A percentile compares a stretch with the other conserved stretches of the same genome.
phyloP scores from a whole-genome alignment of 1,284 basidiomycete genomes.

The Puccinia polysora region DNA sequence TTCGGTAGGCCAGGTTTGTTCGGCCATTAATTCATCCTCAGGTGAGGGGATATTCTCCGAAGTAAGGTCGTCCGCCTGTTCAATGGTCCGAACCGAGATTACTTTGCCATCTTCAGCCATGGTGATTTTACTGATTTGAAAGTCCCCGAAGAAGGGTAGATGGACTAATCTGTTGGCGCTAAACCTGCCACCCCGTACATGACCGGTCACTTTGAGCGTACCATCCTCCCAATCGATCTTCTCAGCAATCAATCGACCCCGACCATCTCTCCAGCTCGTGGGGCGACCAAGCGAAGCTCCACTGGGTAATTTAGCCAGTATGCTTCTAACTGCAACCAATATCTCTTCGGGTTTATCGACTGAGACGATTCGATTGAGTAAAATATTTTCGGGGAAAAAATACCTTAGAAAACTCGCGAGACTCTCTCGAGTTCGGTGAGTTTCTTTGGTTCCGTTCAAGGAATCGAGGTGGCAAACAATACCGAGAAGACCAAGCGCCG shows the following conservation, averaged over 20 bases:
- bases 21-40: constrained; percentile 81
- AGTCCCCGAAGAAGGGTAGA: constrained; percentile 83
- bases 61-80: constrained; percentile 78
- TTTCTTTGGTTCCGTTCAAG: constrained; percentile 23
- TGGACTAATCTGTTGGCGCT: constrained; percentile 84
- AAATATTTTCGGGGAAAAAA: constrained; percentile 71
- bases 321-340: constrained; percentile 62
- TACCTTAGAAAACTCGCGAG: constrained; percentile 88
- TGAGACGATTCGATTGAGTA: constrained; percentile 48
- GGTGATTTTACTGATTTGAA: constrained; percentile 69
- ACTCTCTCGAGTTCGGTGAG: constrained; percentile 66
- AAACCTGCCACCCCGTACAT: constrained; percentile 72
- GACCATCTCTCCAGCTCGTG: constrained; percentile 62
- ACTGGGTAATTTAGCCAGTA: constrained; percentile 47
- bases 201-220: constrained; percentile 70
- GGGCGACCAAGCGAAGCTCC: constrained; percentile 72
- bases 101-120: constrained; percentile 8
- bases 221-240: constrained; percentile 52
- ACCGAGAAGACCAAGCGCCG: constrained; percentile 65
- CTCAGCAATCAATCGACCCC: constrained; percentile 47
- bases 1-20: constrained; percentile 98
- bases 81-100: constrained; percentile 58
- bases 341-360: constrained; percentile 58
- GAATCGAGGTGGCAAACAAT: constrained; percentile 28
- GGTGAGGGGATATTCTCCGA: constrained; percentile 66